Percentiles rank a stretch among this genome's conserved stretches.
These are phyloP conservation scores for Daldinia eschscholtzii DNA, from an alignment of 2,329 filamentous ascomycete genomes.

Conservation along the genomic window DNA sequence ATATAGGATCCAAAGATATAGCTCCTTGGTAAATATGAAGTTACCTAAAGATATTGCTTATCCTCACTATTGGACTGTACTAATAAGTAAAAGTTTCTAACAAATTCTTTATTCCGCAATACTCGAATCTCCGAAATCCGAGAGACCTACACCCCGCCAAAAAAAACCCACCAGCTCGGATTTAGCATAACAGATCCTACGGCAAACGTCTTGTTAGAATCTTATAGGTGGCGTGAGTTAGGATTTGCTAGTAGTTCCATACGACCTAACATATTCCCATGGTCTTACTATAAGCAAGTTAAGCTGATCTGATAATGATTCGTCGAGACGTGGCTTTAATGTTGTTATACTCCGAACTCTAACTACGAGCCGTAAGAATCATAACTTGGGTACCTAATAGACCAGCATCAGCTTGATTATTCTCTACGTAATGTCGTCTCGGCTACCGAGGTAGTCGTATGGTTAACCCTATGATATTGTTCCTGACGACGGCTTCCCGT, in stretches of 20 bases:
- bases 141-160: conserved; percentile 28
- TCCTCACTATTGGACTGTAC: not conserved
- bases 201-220: not conserved
- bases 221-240: not conserved
- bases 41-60: not conserved
- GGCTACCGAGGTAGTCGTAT: conserved; percentile 26
- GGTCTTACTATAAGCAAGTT: not conserved
- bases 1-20: not conserved
- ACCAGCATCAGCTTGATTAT: conserved; percentile 5
- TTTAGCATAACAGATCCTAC: conserved; percentile 14
- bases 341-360: conserved; percentile 25
- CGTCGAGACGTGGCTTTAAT: not conserved
- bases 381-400: conserved; percentile 4
- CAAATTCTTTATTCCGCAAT: conserved; percentile 23
- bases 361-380: conserved; percentile 36
- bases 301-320: not conserved
- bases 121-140: conserved; percentile 40
- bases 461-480: not conserved
- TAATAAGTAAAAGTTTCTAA: not conserved
- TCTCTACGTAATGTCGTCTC: not conserved
- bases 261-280: not conserved
- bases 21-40: not conserved
- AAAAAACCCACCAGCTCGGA: conserved; percentile 36
- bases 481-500: conserved; percentile 29
- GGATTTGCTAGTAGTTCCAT: not conserved